Percentiles rank a stretch among this genome's conserved stretches.
phyloP scores from a whole-genome alignment of 805 yeast genomes.

The Teunomyces panamensis region DNA sequence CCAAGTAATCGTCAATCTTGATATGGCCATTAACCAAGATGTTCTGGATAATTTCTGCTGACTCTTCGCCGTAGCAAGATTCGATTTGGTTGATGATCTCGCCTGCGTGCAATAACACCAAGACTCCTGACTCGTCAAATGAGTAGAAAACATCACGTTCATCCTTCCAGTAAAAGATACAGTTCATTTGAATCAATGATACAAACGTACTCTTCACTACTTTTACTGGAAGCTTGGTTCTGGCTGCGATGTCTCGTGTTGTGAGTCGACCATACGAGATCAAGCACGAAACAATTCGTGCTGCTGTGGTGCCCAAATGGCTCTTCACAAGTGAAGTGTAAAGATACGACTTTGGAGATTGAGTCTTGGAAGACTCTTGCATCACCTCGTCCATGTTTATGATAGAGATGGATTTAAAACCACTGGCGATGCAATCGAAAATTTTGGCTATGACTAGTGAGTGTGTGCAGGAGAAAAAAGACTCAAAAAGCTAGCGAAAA shows the following conservation, averaged over 20 bases:
- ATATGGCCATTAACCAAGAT: constrained; percentile 69
- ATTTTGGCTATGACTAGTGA: neutral
- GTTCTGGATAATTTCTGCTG: constrained; percentile 66
- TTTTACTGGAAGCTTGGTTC: constrained; percentile 45
- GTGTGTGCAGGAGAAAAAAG: neutral
- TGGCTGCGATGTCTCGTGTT: constrained; percentile 49
- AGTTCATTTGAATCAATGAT: constrained; percentile 73
- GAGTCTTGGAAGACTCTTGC: constrained; percentile 40
- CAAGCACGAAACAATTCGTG: constrained; percentile 56
- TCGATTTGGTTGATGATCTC: constrained; percentile 60
- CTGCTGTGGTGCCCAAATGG: constrained; percentile 72
- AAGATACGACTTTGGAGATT: constrained; percentile 61
- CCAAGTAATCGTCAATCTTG: constrained; percentile 47
- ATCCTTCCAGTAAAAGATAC: constrained; percentile 66
- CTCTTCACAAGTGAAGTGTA: constrained; percentile 51
- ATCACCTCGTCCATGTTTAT: constrained; percentile 16
- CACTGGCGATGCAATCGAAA: neutral
- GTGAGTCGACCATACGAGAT: constrained; percentile 67
- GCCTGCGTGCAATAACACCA: constrained; percentile 70
- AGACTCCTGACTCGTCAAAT: constrained; percentile 61
- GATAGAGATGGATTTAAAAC: neutral
- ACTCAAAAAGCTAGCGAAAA: no score
- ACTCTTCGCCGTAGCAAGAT: constrained; percentile 38
- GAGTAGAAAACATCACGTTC: constrained; percentile 45
- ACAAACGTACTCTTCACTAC: constrained; percentile 66